Conservation (phyloP, 495 filamentous ascomycete genomes). For the Podospora comata region DNA sequence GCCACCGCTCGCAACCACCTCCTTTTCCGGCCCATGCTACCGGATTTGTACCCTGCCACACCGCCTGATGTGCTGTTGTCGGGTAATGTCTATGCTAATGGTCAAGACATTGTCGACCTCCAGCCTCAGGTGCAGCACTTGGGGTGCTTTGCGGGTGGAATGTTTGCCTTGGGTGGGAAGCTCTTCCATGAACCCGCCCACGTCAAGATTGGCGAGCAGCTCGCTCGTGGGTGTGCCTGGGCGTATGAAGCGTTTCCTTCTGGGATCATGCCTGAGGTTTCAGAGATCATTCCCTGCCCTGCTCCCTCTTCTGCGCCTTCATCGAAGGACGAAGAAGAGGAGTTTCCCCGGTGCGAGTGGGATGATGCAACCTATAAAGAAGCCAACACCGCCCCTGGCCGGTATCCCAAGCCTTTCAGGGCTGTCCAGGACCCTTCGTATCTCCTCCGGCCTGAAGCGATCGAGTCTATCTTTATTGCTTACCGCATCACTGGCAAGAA, state of each 20-base stretch:
- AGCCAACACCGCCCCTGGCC: conserved; percentile 30
- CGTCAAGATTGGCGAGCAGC: conserved; percentile 69
- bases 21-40: conserved; percentile 64
- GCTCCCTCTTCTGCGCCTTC: background rate
- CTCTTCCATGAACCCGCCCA: conserved; percentile 67
- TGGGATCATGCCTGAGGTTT: conserved; percentile 86
- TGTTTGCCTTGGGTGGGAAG: conserved; percentile 83
- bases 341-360: conserved; percentile 24
- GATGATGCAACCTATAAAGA: conserved; percentile 30
- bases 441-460: conserved; percentile 59
- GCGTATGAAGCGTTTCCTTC: conserved; percentile 73
- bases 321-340: background rate
- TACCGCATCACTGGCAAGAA: conserved; percentile 71
- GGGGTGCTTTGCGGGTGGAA: conserved; percentile 82
- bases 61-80: conserved; percentile 67
- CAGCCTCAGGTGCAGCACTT: conserved; percentile 47
- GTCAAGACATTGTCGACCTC: conserved; percentile 26
- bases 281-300: conserved; percentile 47
- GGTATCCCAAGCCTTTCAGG: conserved; percentile 58
- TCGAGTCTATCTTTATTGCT: conserved; percentile 71
- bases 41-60: conserved; percentile 34
- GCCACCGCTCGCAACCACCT: conserved; percentile 61
- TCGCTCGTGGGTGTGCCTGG: conserved; percentile 95
- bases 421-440: conserved; percentile 36
- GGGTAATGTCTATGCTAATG: conserved; percentile 37